These are phyloP conservation scores for Bolboschoenus planiculmis DNA, from an alignment of 176 grass and related monocot genomes.

Conservation along the genomic window DNA sequence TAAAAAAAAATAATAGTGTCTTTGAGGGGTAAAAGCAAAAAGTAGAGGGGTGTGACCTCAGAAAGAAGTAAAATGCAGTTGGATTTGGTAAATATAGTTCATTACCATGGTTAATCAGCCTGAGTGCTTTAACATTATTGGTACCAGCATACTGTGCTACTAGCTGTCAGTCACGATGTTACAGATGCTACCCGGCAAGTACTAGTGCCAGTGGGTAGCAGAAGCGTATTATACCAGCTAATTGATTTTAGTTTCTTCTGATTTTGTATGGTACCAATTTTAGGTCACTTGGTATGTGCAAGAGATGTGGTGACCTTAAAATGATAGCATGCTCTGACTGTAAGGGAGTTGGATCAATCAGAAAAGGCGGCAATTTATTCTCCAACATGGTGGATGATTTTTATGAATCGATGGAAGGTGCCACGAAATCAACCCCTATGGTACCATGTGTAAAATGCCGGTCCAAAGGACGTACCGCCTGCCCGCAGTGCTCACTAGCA, in stretches of 20 bases:
- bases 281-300: constrained; percentile 85
- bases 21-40: not conserved
- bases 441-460: constrained; percentile 55
- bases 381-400: constrained; percentile 57
- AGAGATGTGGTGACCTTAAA: constrained; percentile 66
- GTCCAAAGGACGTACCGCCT: constrained; percentile 55
- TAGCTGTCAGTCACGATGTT: not conserved
- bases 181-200: not conserved
- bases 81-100: not conserved
- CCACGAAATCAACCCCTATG: constrained; percentile 29
- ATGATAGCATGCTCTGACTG: constrained; percentile 73
- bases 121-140: not conserved
- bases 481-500: constrained; percentile 55
- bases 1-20: not conserved
- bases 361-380: constrained; percentile 45
- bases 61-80: not conserved
- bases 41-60: not conserved
- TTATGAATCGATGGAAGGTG: constrained; percentile 58
- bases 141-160: not conserved
- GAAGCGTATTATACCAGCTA: not conserved
- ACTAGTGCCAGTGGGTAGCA: not conserved
- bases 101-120: not conserved
- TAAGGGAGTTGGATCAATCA: constrained; percentile 47
- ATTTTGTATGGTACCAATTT: not conserved
- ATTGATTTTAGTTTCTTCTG: constrained; percentile 1